Evolutionary conservation across 2,329 filamentous ascomycete genomes (phyloP), one percentile per base, ranked within the genome.

Genomic region (Biscogniauxia mediterranea): DNA sequence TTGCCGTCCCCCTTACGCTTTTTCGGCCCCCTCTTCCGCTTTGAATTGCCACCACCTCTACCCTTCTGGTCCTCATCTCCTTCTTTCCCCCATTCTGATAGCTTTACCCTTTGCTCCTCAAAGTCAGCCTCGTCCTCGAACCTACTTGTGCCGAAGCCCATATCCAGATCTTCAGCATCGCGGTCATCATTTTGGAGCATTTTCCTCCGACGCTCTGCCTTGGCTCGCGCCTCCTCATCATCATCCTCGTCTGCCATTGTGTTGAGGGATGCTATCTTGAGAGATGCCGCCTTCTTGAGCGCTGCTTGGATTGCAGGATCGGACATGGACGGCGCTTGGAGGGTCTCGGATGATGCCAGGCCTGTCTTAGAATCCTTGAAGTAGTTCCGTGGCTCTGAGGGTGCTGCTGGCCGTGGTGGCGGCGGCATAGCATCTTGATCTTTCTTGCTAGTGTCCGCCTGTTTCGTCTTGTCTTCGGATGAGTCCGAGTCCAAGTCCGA

Each of bases 101-200:
- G 75, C 77, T 90, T 91, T 64, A 92, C 78, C 67, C 84, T 87
- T 52, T 80, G 81, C 73, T 77, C 79, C 21, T 93, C 91, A 65
- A 89, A 85, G 65, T 96, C 93, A 62, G 93, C 93, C 55, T 93
- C 93, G 70, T 97, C 95, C 58, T 91, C 93, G 70, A 92, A 89
- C 26, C 94, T 85, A 71, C 90, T 95, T 20, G 88, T 91, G 38
- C 95, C 95, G 71, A 99, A 98, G 62, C 93, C 94, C 81, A 98
- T 86, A 71, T 99, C 95, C 78, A 99, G 84, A 76, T 99, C 94
- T 60, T 94, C 88, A 54, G 93, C 87, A 73, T 98, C 94, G 54
- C 93, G 85, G 67, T 91, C 89, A 59, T 88, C 86, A 62, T 83
- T 83, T 68, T 88, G 81, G 5, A 97, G 80, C 80, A 97, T 90